These are phyloP conservation scores for Sugiyamaella grinbergsii DNA, from an alignment of 1,139 yeast genomes.

Conservation along the genomic window DNA sequence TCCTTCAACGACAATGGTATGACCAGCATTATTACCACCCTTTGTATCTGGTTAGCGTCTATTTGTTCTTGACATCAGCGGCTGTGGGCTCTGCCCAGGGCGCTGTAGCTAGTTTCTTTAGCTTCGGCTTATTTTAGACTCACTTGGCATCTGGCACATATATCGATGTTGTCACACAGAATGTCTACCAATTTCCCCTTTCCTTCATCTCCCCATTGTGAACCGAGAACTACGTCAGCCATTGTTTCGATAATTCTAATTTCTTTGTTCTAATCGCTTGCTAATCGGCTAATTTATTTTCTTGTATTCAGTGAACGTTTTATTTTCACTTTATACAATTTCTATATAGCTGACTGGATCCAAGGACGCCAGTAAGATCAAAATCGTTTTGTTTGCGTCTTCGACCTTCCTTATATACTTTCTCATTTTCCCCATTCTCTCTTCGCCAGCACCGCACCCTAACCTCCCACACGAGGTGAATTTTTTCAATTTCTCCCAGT, in stretches of 20 bases:
- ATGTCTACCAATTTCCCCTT: constrained; percentile 96
- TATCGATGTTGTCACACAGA: constrained; percentile 89
- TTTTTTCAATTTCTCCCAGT: background rate
- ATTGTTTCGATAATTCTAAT: constrained; percentile 40
- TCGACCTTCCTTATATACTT: constrained; percentile 1
- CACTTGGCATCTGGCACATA: constrained; percentile 90
- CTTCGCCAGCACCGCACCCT: background rate
- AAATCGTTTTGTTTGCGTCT: constrained; percentile 6
- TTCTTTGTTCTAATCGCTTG: background rate
- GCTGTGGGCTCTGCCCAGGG: background rate
- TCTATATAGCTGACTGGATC: constrained; percentile 21
- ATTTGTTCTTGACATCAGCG: background rate
- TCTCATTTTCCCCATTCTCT: background rate
- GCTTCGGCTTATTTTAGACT: background rate
- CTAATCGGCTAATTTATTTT: constrained; percentile 10
- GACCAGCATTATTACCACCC: constrained; percentile 99
- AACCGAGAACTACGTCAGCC: constrained; percentile 93
- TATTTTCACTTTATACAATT: constrained; percentile 4
- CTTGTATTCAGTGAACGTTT: background rate
- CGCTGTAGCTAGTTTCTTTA: background rate
- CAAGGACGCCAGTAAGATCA: constrained; percentile 21
- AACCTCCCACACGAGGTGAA: background rate
- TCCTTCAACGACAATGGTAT: constrained; percentile 89
- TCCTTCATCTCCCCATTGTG: constrained; percentile 99
- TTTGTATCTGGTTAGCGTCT: constrained; percentile 3